phyloP scores from a whole-genome alignment of 345 rosid species.

The Bruguiera gymnorhiza region DNA sequence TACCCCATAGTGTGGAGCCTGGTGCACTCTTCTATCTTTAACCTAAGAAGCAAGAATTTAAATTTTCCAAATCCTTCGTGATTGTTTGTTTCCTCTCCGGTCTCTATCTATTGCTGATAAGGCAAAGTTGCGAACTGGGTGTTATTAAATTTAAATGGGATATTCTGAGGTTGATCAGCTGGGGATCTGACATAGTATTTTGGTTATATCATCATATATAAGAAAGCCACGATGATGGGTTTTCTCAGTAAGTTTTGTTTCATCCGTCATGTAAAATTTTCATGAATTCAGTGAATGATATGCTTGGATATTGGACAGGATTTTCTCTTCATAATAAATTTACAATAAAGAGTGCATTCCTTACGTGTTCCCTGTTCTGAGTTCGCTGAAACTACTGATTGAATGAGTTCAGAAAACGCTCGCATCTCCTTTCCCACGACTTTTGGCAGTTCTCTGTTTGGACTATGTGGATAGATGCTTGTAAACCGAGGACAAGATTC shows the following conservation, averaged over 20 bases:
- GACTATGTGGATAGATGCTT: constrained; percentile 35
- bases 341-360: background rate
- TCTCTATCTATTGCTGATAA: no score
- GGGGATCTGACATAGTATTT: constrained; percentile 15
- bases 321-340: background rate
- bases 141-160: constrained; percentile 1
- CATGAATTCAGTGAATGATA: background rate
- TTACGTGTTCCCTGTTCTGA: background rate
- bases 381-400: constrained; percentile 29
- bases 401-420: constrained; percentile 22
- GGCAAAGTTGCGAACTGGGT: no score
- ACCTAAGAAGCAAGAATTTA: no score
- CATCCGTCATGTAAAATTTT: no score
- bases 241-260: no score
- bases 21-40: no score
- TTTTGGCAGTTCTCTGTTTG: constrained; percentile 34
- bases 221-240: constrained; percentile 6
- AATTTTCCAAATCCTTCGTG: no score
- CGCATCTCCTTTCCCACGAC: constrained; percentile 12
- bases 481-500: constrained; percentile 22
- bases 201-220: constrained; percentile 2
- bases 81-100: no score
- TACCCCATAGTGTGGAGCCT: background rate
- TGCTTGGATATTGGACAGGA: background rate
- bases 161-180: constrained; percentile 8